Conservation (phyloP, 768 basidiomycete species). For the Pholiota conissans region DNA sequence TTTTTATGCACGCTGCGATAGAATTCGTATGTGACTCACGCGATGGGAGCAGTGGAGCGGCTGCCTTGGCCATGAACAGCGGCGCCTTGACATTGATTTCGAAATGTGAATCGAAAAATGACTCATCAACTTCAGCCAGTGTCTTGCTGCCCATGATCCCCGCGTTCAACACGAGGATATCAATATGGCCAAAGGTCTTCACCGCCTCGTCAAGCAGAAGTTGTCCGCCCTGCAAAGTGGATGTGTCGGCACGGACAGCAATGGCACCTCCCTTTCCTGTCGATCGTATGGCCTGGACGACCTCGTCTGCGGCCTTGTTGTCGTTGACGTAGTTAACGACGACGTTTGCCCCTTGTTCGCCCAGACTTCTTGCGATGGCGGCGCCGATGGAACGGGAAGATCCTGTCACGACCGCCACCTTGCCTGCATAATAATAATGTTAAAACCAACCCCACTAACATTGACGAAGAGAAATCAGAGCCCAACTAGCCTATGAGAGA, state of each 20-base stretch:
- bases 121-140: conserved; percentile 52
- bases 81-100: conserved; percentile 61
- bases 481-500: conserved; percentile 6
- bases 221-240: conserved; percentile 46
- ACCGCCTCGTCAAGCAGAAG: conserved; percentile 47
- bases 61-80: conserved; percentile 52
- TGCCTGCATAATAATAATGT: conserved; percentile 27
- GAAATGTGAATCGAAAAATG: conserved; percentile 51
- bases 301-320: conserved; percentile 40
- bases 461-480: background rate
- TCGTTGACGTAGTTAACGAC: conserved; percentile 55
- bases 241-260: conserved; percentile 52
- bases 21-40: conserved; percentile 31
- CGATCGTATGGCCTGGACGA: conserved; percentile 46
- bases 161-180: conserved; percentile 61
- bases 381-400: conserved; percentile 63
- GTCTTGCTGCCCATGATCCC: conserved; percentile 53
- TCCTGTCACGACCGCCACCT: conserved; percentile 61
- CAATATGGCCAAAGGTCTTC: conserved; percentile 49
- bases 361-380: conserved; percentile 52
- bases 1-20: background rate
- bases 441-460: too few species aligned
- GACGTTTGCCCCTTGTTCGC: conserved; percentile 55
- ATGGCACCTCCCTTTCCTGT: conserved; percentile 47
- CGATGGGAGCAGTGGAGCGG: conserved; percentile 38